Evolutionary conservation across 2,329 filamentous ascomycete species (phyloP).

Genomic region (Trichoderma atrobrunneum): DNA sequence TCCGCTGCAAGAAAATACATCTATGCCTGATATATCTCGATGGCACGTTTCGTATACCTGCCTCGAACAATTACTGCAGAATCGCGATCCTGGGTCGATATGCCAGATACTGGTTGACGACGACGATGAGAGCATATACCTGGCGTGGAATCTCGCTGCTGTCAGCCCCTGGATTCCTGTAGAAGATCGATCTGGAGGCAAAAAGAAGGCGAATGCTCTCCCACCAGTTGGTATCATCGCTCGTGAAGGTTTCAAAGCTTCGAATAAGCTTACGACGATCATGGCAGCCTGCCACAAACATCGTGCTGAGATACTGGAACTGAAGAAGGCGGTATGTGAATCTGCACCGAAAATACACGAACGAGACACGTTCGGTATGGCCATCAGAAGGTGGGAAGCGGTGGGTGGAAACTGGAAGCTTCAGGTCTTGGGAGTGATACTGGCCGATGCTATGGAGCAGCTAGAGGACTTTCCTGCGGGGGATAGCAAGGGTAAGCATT

Average conservation of each 20-base stretch:
- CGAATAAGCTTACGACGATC: constrained; percentile 71
- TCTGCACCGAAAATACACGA: constrained; percentile 45
- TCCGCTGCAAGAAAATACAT: constrained; percentile 52
- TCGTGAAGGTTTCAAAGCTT: constrained; percentile 73
- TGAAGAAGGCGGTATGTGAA: constrained; percentile 56
- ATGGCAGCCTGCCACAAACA: constrained; percentile 64
- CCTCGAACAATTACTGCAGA: constrained; percentile 50
- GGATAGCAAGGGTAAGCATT: neutral
- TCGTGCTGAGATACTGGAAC: constrained; percentile 57
- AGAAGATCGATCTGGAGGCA: constrained; percentile 39
- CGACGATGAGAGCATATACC: constrained; percentile 63
- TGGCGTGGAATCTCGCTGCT: constrained; percentile 74
- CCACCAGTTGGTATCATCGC: constrained; percentile 54
- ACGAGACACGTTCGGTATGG: constrained; percentile 69
- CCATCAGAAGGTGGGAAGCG: constrained; percentile 67
- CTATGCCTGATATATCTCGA: constrained; percentile 53
- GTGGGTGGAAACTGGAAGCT: constrained; percentile 63
- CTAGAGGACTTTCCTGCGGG: constrained; percentile 33
- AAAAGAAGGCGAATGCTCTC: constrained; percentile 49
- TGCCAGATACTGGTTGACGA: constrained; percentile 58
- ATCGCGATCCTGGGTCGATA: constrained; percentile 46
- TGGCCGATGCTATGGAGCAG: constrained; percentile 57
- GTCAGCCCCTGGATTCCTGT: constrained; percentile 69
- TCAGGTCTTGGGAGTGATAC: constrained; percentile 65
- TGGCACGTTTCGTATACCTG: constrained; percentile 65